Percentiles rank a stretch among this genome's conserved stretches.
Conservation (phyloP, 495 filamentous ascomycete species). For the Daldinia loculata region DNA sequence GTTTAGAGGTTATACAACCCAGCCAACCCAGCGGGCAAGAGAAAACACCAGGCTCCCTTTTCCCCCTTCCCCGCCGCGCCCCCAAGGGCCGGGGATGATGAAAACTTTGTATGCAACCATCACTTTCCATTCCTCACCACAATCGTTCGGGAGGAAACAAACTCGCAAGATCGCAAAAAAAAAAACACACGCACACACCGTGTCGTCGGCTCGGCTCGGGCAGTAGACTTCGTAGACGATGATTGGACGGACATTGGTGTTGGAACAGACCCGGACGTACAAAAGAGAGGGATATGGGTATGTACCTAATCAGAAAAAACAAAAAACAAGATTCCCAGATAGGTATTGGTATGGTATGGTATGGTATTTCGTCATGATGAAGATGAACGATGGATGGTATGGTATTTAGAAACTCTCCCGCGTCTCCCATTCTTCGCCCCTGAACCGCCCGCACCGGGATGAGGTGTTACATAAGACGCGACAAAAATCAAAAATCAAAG, state of each 20-base stretch:
- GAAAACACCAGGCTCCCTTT: neutral
- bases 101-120: neutral
- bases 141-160: neutral
- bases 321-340: slow-evolving; percentile 2
- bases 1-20: slow-evolving; percentile 24
- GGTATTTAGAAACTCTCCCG: neutral
- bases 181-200: neutral
- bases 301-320: slow-evolving; percentile 2
- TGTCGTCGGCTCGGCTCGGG: slow-evolving; percentile 4
- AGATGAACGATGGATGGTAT: slow-evolving; percentile 4
- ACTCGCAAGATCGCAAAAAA: neutral
- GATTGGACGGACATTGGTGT: neutral
- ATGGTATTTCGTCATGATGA: slow-evolving; percentile 8
- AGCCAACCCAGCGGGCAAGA: neutral
- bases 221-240: slow-evolving; percentile 10
- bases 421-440: neutral
- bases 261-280: neutral
- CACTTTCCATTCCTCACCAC: neutral
- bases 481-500: neutral
- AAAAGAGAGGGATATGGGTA: slow-evolving; percentile 7
- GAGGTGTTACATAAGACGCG: slow-evolving; percentile 3
- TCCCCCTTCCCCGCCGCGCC: neutral
- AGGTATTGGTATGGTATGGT: neutral
- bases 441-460: slow-evolving; percentile 2
- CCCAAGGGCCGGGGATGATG: neutral